Evolutionary conservation across 1,284 basidiomycete species (phyloP), one percentile per base, ranked within the genome.

Genomic region (Exsudoporus floridanus): DNA sequence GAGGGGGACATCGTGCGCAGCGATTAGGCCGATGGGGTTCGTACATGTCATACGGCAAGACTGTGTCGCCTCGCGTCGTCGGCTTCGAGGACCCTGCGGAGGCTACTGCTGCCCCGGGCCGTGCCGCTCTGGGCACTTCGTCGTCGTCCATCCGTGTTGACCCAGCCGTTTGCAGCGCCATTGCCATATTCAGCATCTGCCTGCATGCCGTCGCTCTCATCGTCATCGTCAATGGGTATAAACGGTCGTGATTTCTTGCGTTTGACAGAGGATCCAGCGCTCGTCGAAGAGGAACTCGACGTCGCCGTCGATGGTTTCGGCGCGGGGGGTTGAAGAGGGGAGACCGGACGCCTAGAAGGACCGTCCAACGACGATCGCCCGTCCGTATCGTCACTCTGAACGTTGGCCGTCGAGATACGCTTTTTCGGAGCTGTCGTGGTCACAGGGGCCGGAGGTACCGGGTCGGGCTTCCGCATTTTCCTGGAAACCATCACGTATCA

Each of bases 391-490:
- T 70, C 67, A 44, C 53, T 63, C 35, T 40, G 54, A 43, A 54
- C 9, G n/a, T 25, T 65, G 51, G 64, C 45, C n/a, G 62, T 50
- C 8, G 73, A 76, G 2, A 44, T 35, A 10, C 73, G 66, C 55
- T 61, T 71, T 52, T 67, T 69, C 40, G 57, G 54, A 34, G 66
- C 65, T 19, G 63, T 57, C 9, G 71, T 65, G 5, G 68, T 58
- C 21, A 62, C 55, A 19, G 66, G 57, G 3, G 55, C 60, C 28
- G 71, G 70, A 33, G 79, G 73, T 21, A 69, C 64, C 27, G 78
- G 71, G 60, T 89, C 88, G 7, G 91, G 90, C 73, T 93, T 93
- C 41, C 91, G 86, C 91, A 94, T 93, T 83, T 94, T 94, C 43
- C 90, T 92, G 61, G 50, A 57, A 31, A 40, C 37, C 38, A 43